Percentiles rank a stretch among this genome's conserved stretches.
Evolutionary conservation across 768 basidiomycete species (phyloP).

Genomic region (Mycena indigotica): DNA sequence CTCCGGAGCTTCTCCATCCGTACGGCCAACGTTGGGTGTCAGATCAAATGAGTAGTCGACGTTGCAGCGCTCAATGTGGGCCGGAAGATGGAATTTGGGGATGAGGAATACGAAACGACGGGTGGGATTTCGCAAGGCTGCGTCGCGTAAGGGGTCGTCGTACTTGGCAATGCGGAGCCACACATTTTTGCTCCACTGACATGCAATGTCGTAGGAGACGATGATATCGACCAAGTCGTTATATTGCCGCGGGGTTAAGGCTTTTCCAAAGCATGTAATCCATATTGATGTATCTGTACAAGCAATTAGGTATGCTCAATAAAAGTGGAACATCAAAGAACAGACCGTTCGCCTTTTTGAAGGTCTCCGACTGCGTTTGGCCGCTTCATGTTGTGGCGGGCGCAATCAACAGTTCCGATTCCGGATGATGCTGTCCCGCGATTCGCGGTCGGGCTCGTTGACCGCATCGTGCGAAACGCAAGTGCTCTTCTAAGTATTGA

Average conservation of each 20-base stretch:
- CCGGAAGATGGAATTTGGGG: slow-evolving; percentile 28
- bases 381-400: slow-evolving; percentile 11
- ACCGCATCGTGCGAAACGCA: slow-evolving; percentile 13
- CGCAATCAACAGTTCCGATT: slow-evolving; percentile 12
- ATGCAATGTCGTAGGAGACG: slow-evolving; percentile 27
- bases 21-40: slow-evolving; percentile 19
- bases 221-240: too few species aligned
- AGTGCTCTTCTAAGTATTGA: slow-evolving; percentile 4
- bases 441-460: too few species aligned
- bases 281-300: slow-evolving; percentile 2
- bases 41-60: slow-evolving; percentile 12
- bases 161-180: slow-evolving; percentile 6
- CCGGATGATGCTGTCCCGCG: too few species aligned
- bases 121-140: background rate
- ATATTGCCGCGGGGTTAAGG: background rate
- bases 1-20: slow-evolving; percentile 27
- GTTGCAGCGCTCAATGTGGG: slow-evolving; percentile 15
- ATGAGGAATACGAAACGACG: slow-evolving; percentile 4
- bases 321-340: background rate
- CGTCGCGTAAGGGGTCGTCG: background rate
- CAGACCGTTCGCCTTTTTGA: slow-evolving; percentile 24
- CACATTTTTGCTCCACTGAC: slow-evolving; percentile 23
- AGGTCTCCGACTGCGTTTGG: slow-evolving; percentile 23
- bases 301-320: background rate
- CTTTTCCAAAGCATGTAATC: slow-evolving; percentile 1